Evolutionary conservation across 2,329 filamentous ascomycete species (phyloP).

Genomic region (Paecilomyces dactylethromorphus): DNA sequence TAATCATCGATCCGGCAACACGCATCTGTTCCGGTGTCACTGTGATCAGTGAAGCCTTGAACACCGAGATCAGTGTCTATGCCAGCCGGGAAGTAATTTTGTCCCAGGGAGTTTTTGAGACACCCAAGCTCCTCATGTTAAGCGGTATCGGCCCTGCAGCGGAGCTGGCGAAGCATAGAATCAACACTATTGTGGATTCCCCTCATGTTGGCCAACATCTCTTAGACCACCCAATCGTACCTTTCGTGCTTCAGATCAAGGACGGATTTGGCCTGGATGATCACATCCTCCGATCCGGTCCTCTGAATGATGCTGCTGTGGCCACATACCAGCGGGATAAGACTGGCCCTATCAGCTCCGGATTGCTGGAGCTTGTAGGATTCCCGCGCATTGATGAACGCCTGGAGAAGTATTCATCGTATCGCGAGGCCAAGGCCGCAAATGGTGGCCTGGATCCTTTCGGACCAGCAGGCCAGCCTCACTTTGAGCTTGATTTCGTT

Average conservation of each 20-base stretch:
- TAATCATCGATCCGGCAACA: constrained; percentile 46
- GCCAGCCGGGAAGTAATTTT: constrained; percentile 46
- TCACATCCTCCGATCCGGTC: constrained; percentile 31
- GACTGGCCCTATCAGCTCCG: constrained; percentile 36
- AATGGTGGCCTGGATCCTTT: constrained; percentile 47
- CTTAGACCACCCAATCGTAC: constrained; percentile 34
- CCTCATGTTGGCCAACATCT: constrained; percentile 25
- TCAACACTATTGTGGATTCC: constrained; percentile 24
- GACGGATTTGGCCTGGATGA: constrained; percentile 37
- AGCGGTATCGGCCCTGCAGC: constrained; percentile 40
- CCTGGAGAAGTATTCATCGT: constrained; percentile 44
- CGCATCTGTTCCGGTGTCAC: constrained; percentile 41
- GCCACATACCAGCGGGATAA: constrained; percentile 31
- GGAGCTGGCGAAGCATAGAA: constrained; percentile 30
- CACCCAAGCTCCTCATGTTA: constrained; percentile 47
- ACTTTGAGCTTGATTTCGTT: constrained; percentile 59
- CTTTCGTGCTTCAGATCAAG: constrained; percentile 37
- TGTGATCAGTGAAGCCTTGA: constrained; percentile 34
- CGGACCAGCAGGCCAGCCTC: constrained; percentile 50
- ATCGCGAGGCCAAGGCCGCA: constrained; percentile 35
- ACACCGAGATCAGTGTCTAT: constrained; percentile 39
- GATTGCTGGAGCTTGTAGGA: constrained; percentile 47
- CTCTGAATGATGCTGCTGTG: constrained; percentile 25
- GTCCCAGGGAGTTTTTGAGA: constrained; percentile 46
- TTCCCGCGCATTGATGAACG: constrained; percentile 54